Evolutionary conservation across 2,329 filamentous ascomycete species (phyloP), one percentile per base, ranked within the genome.

Genomic region (Aspergillus tanneri): DNA sequence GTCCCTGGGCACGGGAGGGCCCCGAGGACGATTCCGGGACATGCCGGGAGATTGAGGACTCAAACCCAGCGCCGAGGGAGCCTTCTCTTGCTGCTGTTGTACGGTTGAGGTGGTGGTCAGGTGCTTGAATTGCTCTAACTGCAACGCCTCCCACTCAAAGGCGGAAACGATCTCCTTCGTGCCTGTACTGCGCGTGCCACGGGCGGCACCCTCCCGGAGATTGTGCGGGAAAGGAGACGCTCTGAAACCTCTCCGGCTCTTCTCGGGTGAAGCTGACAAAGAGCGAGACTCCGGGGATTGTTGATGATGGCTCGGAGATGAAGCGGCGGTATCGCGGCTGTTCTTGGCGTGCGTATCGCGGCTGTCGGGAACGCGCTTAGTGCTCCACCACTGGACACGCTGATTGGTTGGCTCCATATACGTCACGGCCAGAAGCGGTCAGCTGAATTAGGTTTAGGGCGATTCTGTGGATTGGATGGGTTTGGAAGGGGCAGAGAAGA

Each of bases 1-100:
- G 53, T 72, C 70, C 39, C 70, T 63, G 47, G 67, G 65, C 30
- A 61, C 50, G 9, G 65, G 65, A 39, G 65, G 63, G 12, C 63
- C 66, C 39, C 71, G 58, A 39, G 71, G 69, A 43, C 71, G 68
- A 55, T 72, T 72, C 48, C 71, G 68, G 28, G 70, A 73, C 71
- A 73, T 73, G 6, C 16, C 32, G 22, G 8, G 37, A 14, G 18
- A 37, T n/a, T 9, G 39, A 19, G 28, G 16, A 24, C 9, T 18
- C 35, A 48, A 23, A 21, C 7, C n/a, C 30, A 35, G 37, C 30
- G 19, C 12, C 18, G 7, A 14, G n/a, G 14, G 32, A 6, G 38
- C 23, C 24, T 32, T 30, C 25, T 22, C 27, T 37, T 43, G 40
- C 37, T 36, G 27, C 28, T 42, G 36, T 18, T 28, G 25, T 14